Evolutionary conservation across 1,139 yeast genomes (phyloP), one percentile per base, ranked within the genome.

Genomic region (Saccharomyces hybrid): DNA sequence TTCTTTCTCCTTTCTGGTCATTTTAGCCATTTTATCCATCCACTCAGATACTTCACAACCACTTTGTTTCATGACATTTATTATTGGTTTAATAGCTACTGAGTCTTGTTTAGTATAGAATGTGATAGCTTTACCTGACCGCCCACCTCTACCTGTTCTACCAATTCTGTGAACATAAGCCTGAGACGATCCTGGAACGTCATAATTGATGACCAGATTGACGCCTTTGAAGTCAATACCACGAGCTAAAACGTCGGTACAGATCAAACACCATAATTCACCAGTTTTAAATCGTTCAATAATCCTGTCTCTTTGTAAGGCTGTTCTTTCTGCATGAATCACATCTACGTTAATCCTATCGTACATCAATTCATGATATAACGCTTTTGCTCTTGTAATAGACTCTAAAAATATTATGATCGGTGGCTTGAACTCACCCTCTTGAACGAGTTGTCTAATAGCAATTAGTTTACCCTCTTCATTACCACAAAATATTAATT

Each of bases 161-260:
- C 99, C 99, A 64, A 95, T 89, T 74, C 99, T 82, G 71, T 95
- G 99, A 48, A 95, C 97, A 70, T 95, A 95, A 0, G 97, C 86
- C 70, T 93, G 98, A 0, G 98, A 89, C 52, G 87, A 81, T 64
- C 84, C 89, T 14, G 99, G 99, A 5, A 93, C 96, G 73, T 95
- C 99, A 69, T 93, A 95, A 72, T 95, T 95, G 62, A 95, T 88
- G 34, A 95, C 98, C 58, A 93, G 72, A 66, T 91, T 91, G 46
- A 95, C 95, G 47, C 98, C 98, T 67, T 89, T 89, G 75, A 95
- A 95, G 72, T 95, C 99, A 56, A 95, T 90, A 75, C 99, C 99
- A 74, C 99, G 81, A 1, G 98, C 85, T 54, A 95, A 75, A 53
- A 95, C 97, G 72, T 95, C 99, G 0, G 99, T 95, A 68, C 98